Base-by-base conservation (phyloP, 169 alveolate species). In the Plasmodium ovale region DNA sequence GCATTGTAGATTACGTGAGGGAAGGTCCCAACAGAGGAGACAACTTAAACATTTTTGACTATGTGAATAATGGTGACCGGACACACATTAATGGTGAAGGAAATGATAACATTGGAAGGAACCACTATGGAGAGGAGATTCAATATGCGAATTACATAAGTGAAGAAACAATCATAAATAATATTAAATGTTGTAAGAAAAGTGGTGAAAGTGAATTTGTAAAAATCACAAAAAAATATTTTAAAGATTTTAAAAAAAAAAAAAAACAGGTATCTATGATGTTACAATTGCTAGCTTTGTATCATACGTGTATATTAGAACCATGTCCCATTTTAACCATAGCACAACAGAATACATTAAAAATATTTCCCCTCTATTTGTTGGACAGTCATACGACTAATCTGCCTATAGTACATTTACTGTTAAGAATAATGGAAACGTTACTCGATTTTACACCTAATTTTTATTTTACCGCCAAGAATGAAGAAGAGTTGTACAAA, bases 341-440 rank as follows among this genome's bases (percentile, higher is more conserved):
- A 65, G 90, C 90, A 1, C 90, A 82, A 53, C 84, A 64, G 27
- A 82, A 82, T 21, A 82, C 90, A 9, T 67, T 94, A 21, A 94
- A 94, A 72, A 58, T 51, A 9, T 72, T 92, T 29, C 95, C 93
- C 44, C 3, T 70, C 10, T 94, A 90, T 82, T 56, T 90, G 44
- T 69, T 90, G 87, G 87, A 72, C 49, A 65, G 95, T 39, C 88
- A 92, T 69, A 93, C 96, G n/a, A 64, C 69, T 29, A 92, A 89
- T 31, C 25, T 93, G 29, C 95, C 95, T 19, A 94, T 92, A 37
- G 91, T 92, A 19, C 91, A 90, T 42, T 87, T 92, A 85, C 72
- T 94, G 56, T 92, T 94, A 39, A 94, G 93, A 58, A 92, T 92
- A 5, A 54, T 94, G 70, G 96, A 94, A 58, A 91, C 96, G 3